Evolutionary conservation across 306 rosid species (phyloP).

Genomic region (Pterocarpus macrocarpus): DNA sequence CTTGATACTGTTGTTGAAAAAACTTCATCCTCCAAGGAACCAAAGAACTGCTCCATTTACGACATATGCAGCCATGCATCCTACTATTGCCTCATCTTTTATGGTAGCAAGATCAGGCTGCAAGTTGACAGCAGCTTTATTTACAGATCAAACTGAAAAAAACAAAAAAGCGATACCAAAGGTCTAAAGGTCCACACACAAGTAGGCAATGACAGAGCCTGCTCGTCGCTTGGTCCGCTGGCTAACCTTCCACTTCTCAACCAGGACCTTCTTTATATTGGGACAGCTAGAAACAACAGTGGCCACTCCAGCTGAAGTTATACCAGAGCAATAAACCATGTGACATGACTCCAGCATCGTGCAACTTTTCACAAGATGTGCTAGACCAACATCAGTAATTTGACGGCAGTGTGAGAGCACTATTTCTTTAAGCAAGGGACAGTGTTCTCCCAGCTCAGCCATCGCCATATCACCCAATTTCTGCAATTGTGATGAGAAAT

Average conservation of each 20-base stretch:
- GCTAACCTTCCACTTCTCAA: slow-evolving; percentile 90
- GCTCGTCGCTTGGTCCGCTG: slow-evolving; percentile 77
- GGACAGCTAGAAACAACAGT: slow-evolving; percentile 77
- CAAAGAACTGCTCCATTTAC: neutral
- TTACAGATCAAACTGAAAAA: neutral
- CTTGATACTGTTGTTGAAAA: slow-evolving; percentile 2
- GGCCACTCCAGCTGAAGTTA: slow-evolving; percentile 78
- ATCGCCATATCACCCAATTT: slow-evolving; percentile 81
- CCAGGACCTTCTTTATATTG: slow-evolving; percentile 76
- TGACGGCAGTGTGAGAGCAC: slow-evolving; percentile 79
- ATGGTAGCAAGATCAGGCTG: slow-evolving; percentile 1
- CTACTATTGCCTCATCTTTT: slow-evolving; percentile 16
- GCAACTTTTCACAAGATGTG: slow-evolving; percentile 73
- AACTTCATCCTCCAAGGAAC: neutral
- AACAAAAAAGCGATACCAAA: neutral
- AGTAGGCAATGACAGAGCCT: slow-evolving; percentile 74
- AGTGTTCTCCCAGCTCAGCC: slow-evolving; percentile 80
- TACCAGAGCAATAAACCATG: slow-evolving; percentile 78
- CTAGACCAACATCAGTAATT: slow-evolving; percentile 74
- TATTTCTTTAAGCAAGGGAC: slow-evolving; percentile 71
- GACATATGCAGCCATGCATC: slow-evolving; percentile 8
- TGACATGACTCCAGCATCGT: slow-evolving; percentile 73
- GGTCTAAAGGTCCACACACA: slow-evolving; percentile 71
- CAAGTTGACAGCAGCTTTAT: slow-evolving; percentile 28
- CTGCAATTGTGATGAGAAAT: slow-evolving; percentile 49